Base-by-base conservation (phyloP, 805 yeast genomes). In the Yarrowia porcina region DNA sequence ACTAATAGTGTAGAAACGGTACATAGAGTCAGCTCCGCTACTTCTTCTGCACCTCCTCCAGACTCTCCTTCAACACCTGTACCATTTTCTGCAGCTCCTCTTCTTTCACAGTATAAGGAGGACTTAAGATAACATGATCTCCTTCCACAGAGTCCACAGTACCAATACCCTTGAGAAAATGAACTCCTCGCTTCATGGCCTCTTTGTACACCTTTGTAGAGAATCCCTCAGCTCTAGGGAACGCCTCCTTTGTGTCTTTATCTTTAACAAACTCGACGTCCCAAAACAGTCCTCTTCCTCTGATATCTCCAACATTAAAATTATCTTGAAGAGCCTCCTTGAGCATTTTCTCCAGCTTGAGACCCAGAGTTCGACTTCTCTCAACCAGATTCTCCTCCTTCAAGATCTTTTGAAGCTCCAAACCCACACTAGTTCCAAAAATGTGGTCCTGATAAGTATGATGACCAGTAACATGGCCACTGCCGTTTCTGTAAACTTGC, bases 241-340 rank as follows among this genome's bases (percentile, higher is more conserved):
- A 49, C 9, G 56, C 56, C 30, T 81, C 82, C 67, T 82, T 83
- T 18, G 86, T 79, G 17, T 68, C 71, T 66, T 77, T 80, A 67
- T 83, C 78, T 68, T 82, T 78, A 64, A 83, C 87, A 59, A 83
- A 75, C 71, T 84, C 88, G 50, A 84, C 68, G 4, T 83, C 76
- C 80, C 85, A 77, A 73, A 84, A 84, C 39, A 83, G 81, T 65
- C 88, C 88, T 64, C 82, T 75, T 62, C 89, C 89, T 72, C 89
- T 79, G 38, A 84, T 79, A 67, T 84, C 85, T 64, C 87, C 88
- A 21, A 78, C 83, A 59, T 78, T 75, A 17, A 47, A 45, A 64
- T 70, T 69, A 35, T 73, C 73, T 5, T 18, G 2, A 9, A 49
- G 20, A 2, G 38, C 15, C 2, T 49, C 39, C 28, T 33, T 49